Percentiles rank a stretch among this genome's conserved stretches.
Evolutionary conservation across 2,329 filamentous ascomycete species (phyloP).

Genomic region (Fusarium palustre): DNA sequence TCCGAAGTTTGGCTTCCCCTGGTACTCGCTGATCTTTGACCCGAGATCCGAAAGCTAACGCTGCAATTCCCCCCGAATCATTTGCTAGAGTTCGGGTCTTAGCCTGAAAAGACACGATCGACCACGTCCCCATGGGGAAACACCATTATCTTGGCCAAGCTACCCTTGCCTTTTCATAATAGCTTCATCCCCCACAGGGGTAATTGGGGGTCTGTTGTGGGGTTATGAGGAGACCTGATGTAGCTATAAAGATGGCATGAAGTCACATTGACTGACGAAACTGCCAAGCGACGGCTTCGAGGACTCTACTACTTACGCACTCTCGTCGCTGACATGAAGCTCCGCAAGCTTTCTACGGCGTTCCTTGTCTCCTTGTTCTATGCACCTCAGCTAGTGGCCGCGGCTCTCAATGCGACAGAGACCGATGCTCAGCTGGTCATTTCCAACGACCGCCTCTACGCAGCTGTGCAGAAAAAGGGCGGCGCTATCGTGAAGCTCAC

Average conservation of each 20-base stretch:
- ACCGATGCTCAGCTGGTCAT: slow-evolving; percentile 51
- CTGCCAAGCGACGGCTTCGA: slow-evolving; percentile 12
- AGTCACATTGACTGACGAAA: slow-evolving; percentile 9
- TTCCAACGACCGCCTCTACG: slow-evolving; percentile 54
- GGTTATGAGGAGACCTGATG: slow-evolving; percentile 14
- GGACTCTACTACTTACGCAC: slow-evolving; percentile 1
- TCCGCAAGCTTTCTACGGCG: slow-evolving; percentile 37
- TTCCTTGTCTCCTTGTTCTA: slow-evolving; percentile 40
- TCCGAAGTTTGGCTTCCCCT: slow-evolving; percentile 20
- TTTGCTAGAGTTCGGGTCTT: slow-evolving; percentile 23
- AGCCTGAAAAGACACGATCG: slow-evolving; percentile 39
- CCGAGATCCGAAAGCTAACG: slow-evolving; percentile 38
- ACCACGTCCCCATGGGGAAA: slow-evolving; percentile 44
- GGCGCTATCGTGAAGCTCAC: slow-evolving; percentile 53
- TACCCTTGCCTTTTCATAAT: slow-evolving; percentile 24
- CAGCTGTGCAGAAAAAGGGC: slow-evolving; percentile 53
- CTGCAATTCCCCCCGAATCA: slow-evolving; percentile 17
- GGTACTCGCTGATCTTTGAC: slow-evolving; percentile 33
- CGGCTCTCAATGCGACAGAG: slow-evolving; percentile 51
- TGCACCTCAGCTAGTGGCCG: slow-evolving; percentile 41
- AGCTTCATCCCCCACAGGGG: slow-evolving; percentile 41
- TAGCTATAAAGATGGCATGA: slow-evolving; percentile 32
- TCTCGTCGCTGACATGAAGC: slow-evolving; percentile 38
- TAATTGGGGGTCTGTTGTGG: slow-evolving; percentile 42
- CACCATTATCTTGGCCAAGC: slow-evolving; percentile 21